phyloP scores from a whole-genome alignment of 164 flowering plant genomes.

The Akebia trifoliata region DNA sequence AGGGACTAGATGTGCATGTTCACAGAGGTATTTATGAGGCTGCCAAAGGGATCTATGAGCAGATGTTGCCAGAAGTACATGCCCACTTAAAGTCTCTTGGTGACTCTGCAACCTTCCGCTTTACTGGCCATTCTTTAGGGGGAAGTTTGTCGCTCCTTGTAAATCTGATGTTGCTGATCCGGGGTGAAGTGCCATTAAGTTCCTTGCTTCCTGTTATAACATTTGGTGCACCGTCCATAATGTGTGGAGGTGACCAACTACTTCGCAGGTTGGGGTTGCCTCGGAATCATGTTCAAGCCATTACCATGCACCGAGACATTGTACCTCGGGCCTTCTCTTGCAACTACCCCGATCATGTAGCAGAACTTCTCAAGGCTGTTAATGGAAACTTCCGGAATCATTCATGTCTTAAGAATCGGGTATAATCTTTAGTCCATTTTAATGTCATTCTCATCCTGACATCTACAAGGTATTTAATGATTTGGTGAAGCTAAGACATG shows the following conservation, averaged over 20 bases:
- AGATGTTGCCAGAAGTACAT: conserved; percentile 82
- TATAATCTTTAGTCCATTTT: conserved; percentile 18
- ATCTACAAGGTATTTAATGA: no score
- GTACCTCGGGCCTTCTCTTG: conserved; percentile 97
- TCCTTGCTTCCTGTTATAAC: conserved; percentile 89
- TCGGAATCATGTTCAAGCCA: conserved; percentile 59
- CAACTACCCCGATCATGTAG: conserved; percentile 72
- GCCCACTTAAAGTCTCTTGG: conserved; percentile 62
- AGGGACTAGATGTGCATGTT: conserved; percentile 83
- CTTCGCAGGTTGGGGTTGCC: conserved; percentile 73
- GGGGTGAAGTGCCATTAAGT: conserved; percentile 65
- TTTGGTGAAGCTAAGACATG: no score
- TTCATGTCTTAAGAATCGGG: conserved; percentile 81
- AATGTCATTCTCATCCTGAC: no score
- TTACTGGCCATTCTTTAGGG: conserved; percentile 97
- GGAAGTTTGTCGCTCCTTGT: conserved; percentile 83
- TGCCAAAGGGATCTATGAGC: conserved; percentile 91
- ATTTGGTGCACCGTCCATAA: conserved; percentile 80
- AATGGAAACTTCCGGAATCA: conserved; percentile 77
- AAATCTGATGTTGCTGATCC: conserved; percentile 79
- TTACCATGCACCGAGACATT: conserved; percentile 88
- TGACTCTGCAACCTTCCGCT: conserved; percentile 59
- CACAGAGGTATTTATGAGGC: conserved; percentile 98
- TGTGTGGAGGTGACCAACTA: conserved; percentile 87
- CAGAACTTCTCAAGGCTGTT: conserved; percentile 77